A percentile compares a stretch with the other conserved stretches of the same genome.
Evolutionary conservation across 2,329 filamentous ascomycete genomes (phyloP).

Genomic region (Cytospora schulzeri): DNA sequence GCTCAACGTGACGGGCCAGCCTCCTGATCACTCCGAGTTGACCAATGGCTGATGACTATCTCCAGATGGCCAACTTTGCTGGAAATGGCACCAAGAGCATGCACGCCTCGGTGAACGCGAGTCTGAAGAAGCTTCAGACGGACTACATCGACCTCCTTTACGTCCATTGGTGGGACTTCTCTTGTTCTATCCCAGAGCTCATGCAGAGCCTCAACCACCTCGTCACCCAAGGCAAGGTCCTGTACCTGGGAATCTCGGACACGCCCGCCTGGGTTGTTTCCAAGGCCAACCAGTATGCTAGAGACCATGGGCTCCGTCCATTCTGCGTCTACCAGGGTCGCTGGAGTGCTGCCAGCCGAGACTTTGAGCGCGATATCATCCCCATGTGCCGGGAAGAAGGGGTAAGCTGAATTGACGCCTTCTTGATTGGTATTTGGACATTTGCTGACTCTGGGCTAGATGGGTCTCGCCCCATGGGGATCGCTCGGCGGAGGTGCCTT

Average conservation of each 20-base stretch:
- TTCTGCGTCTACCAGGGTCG: constrained; percentile 67
- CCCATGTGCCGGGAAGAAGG: constrained; percentile 66
- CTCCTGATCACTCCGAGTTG: not conserved
- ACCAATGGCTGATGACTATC: not conserved
- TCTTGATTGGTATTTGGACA: no score
- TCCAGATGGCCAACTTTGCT: constrained; percentile 49
- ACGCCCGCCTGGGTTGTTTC: constrained; percentile 70
- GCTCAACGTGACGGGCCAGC: not conserved
- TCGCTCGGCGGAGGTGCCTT: constrained; percentile 47
- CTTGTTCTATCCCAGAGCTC: constrained; percentile 56
- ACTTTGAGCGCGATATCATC: constrained; percentile 71
- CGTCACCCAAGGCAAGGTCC: constrained; percentile 54
- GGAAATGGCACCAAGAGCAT: constrained; percentile 67
- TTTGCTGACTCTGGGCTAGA: constrained; percentile 36
- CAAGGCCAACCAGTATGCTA: constrained; percentile 44
- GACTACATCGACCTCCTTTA: constrained; percentile 69
- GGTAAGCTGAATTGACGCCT: constrained; percentile 28
- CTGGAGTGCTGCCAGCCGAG: constrained; percentile 61
- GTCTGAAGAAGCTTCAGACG: constrained; percentile 63
- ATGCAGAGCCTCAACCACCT: constrained; percentile 61
- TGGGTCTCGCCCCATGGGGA: constrained; percentile 53
- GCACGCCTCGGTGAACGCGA: constrained; percentile 55
- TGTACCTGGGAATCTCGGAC: constrained; percentile 65
- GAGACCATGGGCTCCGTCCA: constrained; percentile 58
- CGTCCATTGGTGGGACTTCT: constrained; percentile 60